These are phyloP conservation scores for Jamesozyma lodderae DNA, from an alignment of 805 yeast genomes.

Conservation along the genomic window DNA sequence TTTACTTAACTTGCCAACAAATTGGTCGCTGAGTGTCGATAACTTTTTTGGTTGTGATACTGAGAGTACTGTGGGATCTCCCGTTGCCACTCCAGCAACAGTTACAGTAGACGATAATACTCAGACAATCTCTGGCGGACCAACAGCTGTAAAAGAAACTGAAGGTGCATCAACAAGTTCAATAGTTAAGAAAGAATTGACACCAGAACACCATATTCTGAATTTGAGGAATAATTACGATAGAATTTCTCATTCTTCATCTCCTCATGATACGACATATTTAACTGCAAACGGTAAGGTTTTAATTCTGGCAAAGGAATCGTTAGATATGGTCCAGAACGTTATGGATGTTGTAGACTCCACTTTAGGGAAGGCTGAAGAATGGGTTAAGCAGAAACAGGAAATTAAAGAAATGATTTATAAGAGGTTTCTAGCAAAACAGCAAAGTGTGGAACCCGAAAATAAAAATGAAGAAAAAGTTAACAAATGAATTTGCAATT, in stretches of 20 bases:
- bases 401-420: slow-evolving; percentile 28
- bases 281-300: slow-evolving; percentile 58
- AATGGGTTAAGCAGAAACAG: slow-evolving; percentile 56
- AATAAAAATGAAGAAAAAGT: too few species aligned
- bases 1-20: slow-evolving; percentile 62
- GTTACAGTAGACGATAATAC: slow-evolving; percentile 1
- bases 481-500: too few species aligned
- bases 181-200: not conserved
- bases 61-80: not conserved
- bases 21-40: slow-evolving; percentile 47
- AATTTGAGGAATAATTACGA: not conserved
- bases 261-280: not conserved
- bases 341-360: slow-evolving; percentile 80
- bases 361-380: slow-evolving; percentile 75
- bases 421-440: slow-evolving; percentile 10
- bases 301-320: slow-evolving; percentile 76
- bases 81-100: not conserved
- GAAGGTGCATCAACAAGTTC: not conserved
- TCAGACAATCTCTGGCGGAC: too few species aligned
- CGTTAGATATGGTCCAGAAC: slow-evolving; percentile 76
- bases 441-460: too few species aligned
- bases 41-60: slow-evolving; percentile 8
- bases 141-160: not conserved
- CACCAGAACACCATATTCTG: too few species aligned
- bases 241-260: not conserved